Percentiles rank a stretch among this genome's conserved stretches.
phyloP scores from a whole-genome alignment of 2,329 filamentous ascomycete genomes.

The Orbilia oligospora region DNA sequence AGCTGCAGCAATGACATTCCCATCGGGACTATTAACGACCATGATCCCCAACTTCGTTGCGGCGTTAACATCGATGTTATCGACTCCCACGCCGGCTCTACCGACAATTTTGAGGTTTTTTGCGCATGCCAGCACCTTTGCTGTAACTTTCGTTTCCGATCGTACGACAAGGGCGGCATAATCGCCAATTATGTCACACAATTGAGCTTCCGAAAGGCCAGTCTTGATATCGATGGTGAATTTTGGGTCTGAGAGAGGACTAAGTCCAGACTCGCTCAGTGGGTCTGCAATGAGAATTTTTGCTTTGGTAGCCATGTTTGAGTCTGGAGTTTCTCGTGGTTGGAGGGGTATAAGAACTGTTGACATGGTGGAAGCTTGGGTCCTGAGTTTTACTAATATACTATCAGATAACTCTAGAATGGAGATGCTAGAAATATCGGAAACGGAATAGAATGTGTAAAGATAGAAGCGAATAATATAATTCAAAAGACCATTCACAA shows the following conservation, averaged over 20 bases:
- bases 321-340: constrained; percentile 52
- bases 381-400: neutral
- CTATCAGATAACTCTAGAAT: neutral
- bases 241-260: constrained; percentile 74
- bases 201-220: constrained; percentile 75
- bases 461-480: constrained; percentile 12
- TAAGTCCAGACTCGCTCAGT: constrained; percentile 82
- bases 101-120: constrained; percentile 82
- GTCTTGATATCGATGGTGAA: constrained; percentile 80
- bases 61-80: constrained; percentile 82
- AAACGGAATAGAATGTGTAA: constrained; percentile 21
- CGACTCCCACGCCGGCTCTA: constrained; percentile 83
- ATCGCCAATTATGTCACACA: constrained; percentile 76
- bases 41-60: constrained; percentile 82
- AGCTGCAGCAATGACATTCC: constrained; percentile 84
- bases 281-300: constrained; percentile 83
- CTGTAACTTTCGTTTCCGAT: constrained; percentile 85
- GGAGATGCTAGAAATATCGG: constrained; percentile 14
- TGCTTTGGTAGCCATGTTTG: constrained; percentile 62
- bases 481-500: constrained; percentile 18
- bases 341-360: constrained; percentile 44
- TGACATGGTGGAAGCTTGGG: constrained; percentile 22
- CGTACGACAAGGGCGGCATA: constrained; percentile 85
- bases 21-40: constrained; percentile 83
- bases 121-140: constrained; percentile 76